Evolutionary conservation across 805 yeast genomes (phyloP).

Genomic region (Isabelozyma rhagii): DNA sequence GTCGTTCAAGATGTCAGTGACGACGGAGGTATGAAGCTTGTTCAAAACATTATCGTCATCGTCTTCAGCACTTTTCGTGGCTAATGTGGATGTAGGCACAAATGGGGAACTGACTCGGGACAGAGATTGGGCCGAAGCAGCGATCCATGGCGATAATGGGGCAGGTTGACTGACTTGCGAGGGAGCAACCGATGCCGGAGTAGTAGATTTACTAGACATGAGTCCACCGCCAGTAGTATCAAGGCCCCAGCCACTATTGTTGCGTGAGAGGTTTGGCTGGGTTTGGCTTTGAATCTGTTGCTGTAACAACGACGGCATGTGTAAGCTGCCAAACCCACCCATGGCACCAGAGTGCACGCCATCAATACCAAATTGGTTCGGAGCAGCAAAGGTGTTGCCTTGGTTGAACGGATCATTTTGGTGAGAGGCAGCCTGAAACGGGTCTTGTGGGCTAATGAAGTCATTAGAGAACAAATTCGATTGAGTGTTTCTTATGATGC

Average conservation of each 20-base stretch:
- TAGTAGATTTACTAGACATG: constrained; percentile 22
- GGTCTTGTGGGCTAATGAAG: constrained; percentile 15
- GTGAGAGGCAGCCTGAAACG: constrained; percentile 11
- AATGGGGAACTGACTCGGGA: constrained; percentile 42
- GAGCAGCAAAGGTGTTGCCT: constrained; percentile 2
- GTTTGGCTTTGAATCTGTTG: constrained; percentile 27
- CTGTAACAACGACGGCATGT: constrained; percentile 35
- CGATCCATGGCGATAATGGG: constrained; percentile 42
- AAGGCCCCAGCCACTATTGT: constrained; percentile 39
- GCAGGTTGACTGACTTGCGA: constrained; percentile 29
- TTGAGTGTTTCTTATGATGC: constrained; percentile 15
- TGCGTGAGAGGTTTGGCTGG: constrained; percentile 29
- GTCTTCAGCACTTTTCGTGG: constrained; percentile 2
- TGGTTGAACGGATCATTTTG: constrained; percentile 6
- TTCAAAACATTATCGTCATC: constrained; percentile 30
- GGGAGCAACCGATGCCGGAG: constrained; percentile 24
- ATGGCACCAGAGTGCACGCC: constrained; percentile 10
- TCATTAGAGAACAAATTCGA: constrained; percentile 21
- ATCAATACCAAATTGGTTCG: constrained; percentile 26
- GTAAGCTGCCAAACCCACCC: constrained; percentile 9
- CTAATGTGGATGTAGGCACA: constrained; percentile 18
- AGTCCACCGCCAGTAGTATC: constrained; percentile 18
- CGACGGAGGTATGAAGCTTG: constrained; percentile 37
- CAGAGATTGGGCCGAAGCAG: constrained; percentile 24
- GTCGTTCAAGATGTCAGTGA: constrained; percentile 37